phyloP scores from a whole-genome alignment of 2,329 filamentous ascomycete genomes.

The Alternaria viburni region DNA sequence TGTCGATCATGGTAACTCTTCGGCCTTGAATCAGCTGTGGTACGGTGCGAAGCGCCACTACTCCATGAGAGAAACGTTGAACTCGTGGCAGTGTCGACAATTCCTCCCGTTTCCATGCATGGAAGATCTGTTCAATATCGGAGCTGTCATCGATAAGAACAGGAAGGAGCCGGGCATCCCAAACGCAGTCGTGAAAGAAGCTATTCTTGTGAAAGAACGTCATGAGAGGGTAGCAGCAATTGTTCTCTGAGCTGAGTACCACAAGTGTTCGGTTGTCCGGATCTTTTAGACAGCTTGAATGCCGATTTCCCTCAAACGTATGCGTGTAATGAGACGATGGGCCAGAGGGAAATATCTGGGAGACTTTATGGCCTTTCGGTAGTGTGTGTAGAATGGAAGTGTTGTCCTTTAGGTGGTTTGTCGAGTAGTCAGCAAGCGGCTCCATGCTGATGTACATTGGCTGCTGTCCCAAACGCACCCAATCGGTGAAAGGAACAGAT shows the following conservation, averaged over 20 bases:
- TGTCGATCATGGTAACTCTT: too few relatives aligned
- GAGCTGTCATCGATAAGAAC: neutral
- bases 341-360: neutral
- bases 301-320: neutral
- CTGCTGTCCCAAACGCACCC: too few relatives aligned
- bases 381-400: neutral
- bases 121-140: neutral
- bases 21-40: too few relatives aligned
- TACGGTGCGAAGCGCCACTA: neutral
- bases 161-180: neutral
- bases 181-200: neutral
- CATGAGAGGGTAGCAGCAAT: neutral
- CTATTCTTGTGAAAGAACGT: neutral
- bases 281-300: neutral
- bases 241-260: neutral
- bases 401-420: neutral
- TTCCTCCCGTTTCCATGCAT: neutral
- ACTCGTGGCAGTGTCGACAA: neutral
- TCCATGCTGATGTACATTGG: neutral
- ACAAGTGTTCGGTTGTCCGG: neutral
- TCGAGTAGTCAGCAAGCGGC: neutral
- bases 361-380: neutral
- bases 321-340: fast-evolving
- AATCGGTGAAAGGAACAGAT: neutral
- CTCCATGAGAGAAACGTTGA: neutral